Conservation (phyloP, 2,329 filamentous ascomycete species). For the Aspergillus neotritici region DNA sequence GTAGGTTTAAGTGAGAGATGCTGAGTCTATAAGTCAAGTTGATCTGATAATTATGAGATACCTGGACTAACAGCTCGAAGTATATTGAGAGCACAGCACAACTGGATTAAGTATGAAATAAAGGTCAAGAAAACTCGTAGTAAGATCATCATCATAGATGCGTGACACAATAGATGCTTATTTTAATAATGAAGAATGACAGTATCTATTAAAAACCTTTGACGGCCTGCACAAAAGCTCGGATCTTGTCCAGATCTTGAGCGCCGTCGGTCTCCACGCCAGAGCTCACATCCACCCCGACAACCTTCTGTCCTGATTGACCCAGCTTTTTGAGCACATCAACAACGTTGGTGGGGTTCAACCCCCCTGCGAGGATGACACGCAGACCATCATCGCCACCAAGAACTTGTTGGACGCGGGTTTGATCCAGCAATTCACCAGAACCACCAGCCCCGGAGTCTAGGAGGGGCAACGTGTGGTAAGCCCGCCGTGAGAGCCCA, state of each 20-base stretch:
- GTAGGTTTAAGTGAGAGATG: conserved; percentile 1
- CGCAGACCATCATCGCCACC: conserved; percentile 63
- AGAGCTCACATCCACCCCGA: conserved; percentile 88
- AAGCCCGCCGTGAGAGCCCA: conserved; percentile 69
- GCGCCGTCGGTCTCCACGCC: conserved; percentile 80
- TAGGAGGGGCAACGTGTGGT: conserved; percentile 75
- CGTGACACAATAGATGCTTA: background rate
- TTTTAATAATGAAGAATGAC: background rate
- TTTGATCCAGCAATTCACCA: conserved; percentile 69
- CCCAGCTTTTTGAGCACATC: conserved; percentile 60
- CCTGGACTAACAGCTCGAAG: no score
- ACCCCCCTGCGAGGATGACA: conserved; percentile 77
- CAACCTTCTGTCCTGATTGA: conserved; percentile 55
- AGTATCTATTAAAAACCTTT: conserved; percentile 47
- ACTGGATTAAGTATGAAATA: background rate
- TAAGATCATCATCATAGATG: conserved; percentile 6
- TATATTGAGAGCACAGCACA: background rate
- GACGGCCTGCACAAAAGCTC: conserved; percentile 68
- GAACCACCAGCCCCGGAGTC: conserved; percentile 81
- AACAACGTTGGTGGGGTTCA: conserved; percentile 73
- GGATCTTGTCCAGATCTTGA: conserved; percentile 77
- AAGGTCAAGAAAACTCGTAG: background rate
- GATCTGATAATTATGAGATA: background rate
- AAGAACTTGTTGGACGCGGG: conserved; percentile 62
- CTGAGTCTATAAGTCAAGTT: background rate